Base-by-base conservation (phyloP, 306 rosid genomes). In the Inga oerstediana region DNA sequence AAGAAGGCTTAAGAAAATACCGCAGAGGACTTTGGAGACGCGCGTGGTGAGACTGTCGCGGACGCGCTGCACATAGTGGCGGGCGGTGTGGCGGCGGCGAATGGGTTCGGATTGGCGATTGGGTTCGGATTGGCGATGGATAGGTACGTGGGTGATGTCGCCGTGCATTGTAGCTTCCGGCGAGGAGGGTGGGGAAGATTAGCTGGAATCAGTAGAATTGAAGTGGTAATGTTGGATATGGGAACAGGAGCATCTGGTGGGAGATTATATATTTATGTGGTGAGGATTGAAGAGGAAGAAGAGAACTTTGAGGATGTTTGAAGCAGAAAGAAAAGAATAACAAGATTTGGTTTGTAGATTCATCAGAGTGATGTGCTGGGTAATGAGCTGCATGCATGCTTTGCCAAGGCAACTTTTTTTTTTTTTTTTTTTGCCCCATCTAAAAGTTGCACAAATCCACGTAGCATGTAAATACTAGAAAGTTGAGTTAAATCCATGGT, bases 31-130 rank as follows among this genome's bases (percentile, higher is more conserved):
- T 83, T 92, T 93, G 71, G 92, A 91, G 49, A 92, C 81, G 8
- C 92, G 89, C 20, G 96, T 91, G 58, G 93, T 88, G 84, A 95
- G 93, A 89, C 92, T 95, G 24, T 95, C 99, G 0, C 41, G 92
- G 71, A 95, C 99, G 1, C 98, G 94, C 56, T 87, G 95, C 24
- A 85, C 92, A 59, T 88, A 89, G 85, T 90, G 83, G 0, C 91
- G 91, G 56, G 91, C 83, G 1, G 94, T 80, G 86, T 87, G 93
- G 83, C 85, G 97, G 22, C 93, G 98, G 43, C 81, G 85, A 4
- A 87, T 1, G 66, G 92, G 90, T 37, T 74, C 85, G 34, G 74
- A 27, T 27, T 5, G 3, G 17, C 81, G 66, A 12, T 66, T 1
- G 66, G 92, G 90, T 37, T 74, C 85, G 34, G 74, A 27, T 27